phyloP scores from a whole-genome alignment of 208 protist genomes.

The Histomonas meleagridis region DNA sequence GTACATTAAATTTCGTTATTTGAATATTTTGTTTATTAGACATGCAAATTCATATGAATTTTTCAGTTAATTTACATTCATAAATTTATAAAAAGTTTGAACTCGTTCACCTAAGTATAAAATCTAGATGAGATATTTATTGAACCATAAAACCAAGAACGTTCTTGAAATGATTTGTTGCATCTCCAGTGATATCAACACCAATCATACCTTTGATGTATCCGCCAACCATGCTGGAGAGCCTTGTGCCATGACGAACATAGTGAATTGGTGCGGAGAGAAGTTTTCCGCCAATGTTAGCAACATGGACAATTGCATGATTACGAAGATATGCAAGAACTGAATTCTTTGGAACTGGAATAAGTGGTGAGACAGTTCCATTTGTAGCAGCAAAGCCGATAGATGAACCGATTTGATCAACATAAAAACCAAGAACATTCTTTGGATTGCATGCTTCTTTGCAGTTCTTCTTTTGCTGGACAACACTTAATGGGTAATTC shows the following conservation, averaged over 20 bases:
- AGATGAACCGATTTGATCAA: not conserved
- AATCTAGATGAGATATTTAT: too few species aligned
- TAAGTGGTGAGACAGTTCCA: not conserved
- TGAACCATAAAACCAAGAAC: not conserved
- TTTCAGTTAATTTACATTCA: too few species aligned
- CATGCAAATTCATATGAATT: too few species aligned
- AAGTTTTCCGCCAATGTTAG: not conserved
- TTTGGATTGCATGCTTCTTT: not conserved
- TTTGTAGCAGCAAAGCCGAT: conserved; percentile 13
- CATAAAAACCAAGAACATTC: not conserved
- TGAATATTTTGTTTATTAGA: too few species aligned
- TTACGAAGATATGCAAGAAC: not conserved
- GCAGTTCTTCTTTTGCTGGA: not conserved
- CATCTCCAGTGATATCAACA: not conserved
- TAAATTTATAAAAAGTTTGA: too few species aligned
- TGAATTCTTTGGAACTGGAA: conserved; percentile 1
- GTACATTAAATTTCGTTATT: too few species aligned
- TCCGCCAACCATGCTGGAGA: not conserved
- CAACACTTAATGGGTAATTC: not conserved
- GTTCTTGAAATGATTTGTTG: not conserved
- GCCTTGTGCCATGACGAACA: not conserved
- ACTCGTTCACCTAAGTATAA: too few species aligned
- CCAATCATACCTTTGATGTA: not conserved
- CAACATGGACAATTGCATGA: not conserved
- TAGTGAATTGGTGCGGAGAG: not conserved